A percentile compares a stretch with the other conserved stretches of the same genome.
Conservation (phyloP, 345 rosid genomes). For the Lepidium aucheri region DNA sequence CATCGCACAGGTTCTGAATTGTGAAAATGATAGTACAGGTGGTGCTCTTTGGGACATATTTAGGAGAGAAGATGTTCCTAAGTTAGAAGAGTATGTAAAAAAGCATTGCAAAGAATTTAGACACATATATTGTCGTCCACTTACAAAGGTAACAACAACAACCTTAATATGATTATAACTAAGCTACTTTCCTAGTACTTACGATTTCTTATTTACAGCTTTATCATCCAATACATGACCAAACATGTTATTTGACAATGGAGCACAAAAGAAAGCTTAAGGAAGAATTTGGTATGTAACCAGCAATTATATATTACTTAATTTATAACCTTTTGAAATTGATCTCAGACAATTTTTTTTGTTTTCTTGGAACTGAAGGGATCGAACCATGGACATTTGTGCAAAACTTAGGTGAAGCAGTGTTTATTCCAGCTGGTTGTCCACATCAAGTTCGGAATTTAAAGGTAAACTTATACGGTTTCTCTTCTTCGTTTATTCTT, state of each 20-base stretch:
- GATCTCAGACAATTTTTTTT: too few species aligned
- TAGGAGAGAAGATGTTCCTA: conserved; percentile 79
- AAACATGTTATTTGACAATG: conserved; percentile 52
- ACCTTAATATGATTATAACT: background rate
- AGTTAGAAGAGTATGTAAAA: conserved; percentile 58
- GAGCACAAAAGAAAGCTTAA: conserved; percentile 74
- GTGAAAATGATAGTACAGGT: conserved; percentile 24
- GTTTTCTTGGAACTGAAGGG: conserved; percentile 27
- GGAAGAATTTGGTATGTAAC: conserved; percentile 56
- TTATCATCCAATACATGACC: conserved; percentile 80
- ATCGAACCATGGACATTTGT: conserved; percentile 91
- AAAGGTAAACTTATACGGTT: conserved; percentile 29
- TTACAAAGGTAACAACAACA: conserved; percentile 45
- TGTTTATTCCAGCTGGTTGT: conserved; percentile 94
- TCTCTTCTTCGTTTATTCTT: background rate
- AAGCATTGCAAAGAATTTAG: conserved; percentile 67
- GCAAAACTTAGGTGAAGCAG: conserved; percentile 81
- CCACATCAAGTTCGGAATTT: conserved; percentile 98
- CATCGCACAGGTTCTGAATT: background rate
- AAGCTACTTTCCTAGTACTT: background rate
- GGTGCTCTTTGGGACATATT: conserved; percentile 97
- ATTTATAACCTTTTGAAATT: too few species aligned
- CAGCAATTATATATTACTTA: background rate
- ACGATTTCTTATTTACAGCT: conserved; percentile 32
- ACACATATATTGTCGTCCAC: conserved; percentile 58